These are phyloP conservation scores for Mucor velutinosus DNA, from an alignment of 371 early-diverging fungal genomes.

Conservation along the genomic window DNA sequence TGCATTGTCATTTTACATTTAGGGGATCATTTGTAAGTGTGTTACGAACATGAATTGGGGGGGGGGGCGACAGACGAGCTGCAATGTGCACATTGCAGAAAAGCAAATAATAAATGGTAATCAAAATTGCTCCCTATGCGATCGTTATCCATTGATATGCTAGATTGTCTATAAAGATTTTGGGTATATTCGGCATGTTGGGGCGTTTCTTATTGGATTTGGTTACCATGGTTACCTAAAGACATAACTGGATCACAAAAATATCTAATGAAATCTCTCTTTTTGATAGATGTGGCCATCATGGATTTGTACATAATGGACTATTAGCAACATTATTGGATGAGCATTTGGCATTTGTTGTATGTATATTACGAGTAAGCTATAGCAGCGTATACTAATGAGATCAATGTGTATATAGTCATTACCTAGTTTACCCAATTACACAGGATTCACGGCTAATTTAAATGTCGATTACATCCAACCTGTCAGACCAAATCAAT, in stretches of 20 bases:
- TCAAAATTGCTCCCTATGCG: neutral
- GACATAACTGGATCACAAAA: neutral
- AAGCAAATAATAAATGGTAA: neutral
- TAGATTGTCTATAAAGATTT: neutral
- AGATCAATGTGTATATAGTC: conserved; percentile 29
- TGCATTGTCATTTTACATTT: conserved; percentile 42
- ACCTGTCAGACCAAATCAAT: conserved; percentile 64
- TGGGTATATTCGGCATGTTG: conserved; percentile 8
- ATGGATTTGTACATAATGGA: conserved; percentile 73
- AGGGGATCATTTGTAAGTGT: conserved; percentile 42
- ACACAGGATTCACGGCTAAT: conserved; percentile 76
- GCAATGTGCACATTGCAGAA: neutral
- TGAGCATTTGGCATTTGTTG: conserved; percentile 63
- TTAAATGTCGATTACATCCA: conserved; percentile 72
- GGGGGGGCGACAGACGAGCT: neutral
- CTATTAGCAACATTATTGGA: conserved; percentile 71
- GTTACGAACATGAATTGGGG: neutral
- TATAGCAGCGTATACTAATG: neutral
- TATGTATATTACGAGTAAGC: conserved; percentile 3
- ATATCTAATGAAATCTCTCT: neutral
- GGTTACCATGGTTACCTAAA: conserved; percentile 3
- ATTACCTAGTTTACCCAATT: conserved; percentile 62
- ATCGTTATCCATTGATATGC: too few species aligned
- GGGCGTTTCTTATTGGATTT: conserved; percentile 10
- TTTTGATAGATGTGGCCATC: conserved; percentile 55